phyloP scores from a whole-genome alignment of 345 rosid genomes.

The Leavenworthia alabamica region DNA sequence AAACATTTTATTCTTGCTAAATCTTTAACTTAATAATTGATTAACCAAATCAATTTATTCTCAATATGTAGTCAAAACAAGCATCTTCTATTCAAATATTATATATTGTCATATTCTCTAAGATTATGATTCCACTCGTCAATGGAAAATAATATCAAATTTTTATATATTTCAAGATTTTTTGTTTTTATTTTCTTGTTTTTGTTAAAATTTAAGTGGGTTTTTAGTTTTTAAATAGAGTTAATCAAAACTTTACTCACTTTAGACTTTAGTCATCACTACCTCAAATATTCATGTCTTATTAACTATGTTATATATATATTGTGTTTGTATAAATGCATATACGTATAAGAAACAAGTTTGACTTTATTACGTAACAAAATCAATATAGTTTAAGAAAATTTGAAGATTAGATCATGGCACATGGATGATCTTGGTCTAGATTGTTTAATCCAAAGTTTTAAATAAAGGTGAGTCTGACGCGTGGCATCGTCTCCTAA shows the following conservation, averaged over 20 bases:
- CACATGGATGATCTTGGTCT: constrained; percentile 29
- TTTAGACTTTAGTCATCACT: neutral
- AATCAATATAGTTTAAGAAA: constrained; percentile 14
- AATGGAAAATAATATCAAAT: neutral
- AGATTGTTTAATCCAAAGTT: constrained; percentile 3
- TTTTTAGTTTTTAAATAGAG: neutral
- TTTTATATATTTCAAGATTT: neutral
- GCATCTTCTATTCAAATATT: constrained; percentile 23
- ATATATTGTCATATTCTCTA: constrained; percentile 30
- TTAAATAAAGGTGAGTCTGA: neutral
- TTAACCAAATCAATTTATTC: constrained; percentile 14
- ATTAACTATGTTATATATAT: neutral
- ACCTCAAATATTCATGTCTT: neutral
- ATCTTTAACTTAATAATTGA: neutral
- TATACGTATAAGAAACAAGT: constrained; percentile 5
- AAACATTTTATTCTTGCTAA: constrained; percentile 17
- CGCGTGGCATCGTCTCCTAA: constrained; percentile 1
- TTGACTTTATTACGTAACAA: constrained; percentile 26
- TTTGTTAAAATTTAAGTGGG: neutral
- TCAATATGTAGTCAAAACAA: constrained; percentile 30
- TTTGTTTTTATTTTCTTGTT: neutral
- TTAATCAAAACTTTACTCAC: neutral
- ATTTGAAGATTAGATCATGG: constrained; percentile 29
- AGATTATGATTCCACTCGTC: constrained; percentile 16
- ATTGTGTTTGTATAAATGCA: neutral